phyloP scores from a whole-genome alignment of 371 early-diverging fungal genomes.

The Globomyces sp. region DNA sequence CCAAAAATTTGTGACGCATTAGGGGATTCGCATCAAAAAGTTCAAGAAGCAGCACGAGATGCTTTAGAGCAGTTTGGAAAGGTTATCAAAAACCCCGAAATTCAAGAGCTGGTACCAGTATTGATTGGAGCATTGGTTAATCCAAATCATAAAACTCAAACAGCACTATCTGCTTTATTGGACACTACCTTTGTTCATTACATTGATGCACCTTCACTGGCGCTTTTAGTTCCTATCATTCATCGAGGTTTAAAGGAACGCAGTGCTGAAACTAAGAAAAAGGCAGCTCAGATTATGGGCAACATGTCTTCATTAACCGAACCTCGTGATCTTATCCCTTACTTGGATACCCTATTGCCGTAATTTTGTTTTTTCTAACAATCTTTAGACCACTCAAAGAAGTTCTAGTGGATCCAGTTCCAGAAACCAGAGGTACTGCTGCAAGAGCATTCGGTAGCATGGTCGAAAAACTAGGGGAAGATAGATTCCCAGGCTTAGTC shows the following conservation, averaged over 20 bases:
- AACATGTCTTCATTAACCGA: constrained; percentile 94
- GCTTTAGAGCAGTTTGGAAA: constrained; percentile 87
- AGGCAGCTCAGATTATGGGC: constrained; percentile 95
- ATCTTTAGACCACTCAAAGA: constrained; percentile 56
- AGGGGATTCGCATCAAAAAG: constrained; percentile 90
- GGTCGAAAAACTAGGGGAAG: constrained; percentile 89
- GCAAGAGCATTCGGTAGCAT: constrained; percentile 92
- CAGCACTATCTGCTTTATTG: constrained; percentile 79
- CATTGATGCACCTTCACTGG: constrained; percentile 94
- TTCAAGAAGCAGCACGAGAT: constrained; percentile 83
- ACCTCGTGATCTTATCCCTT: constrained; percentile 84
- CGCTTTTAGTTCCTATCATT: constrained; percentile 92
- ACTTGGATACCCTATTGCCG: constrained; percentile 79
- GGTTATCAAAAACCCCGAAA: constrained; percentile 97
- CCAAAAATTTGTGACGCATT: constrained; percentile 89
- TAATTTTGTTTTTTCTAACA: constrained; percentile 24
- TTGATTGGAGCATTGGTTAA: constrained; percentile 87
- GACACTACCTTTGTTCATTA: constrained; percentile 96
- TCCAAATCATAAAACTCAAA: constrained; percentile 79
- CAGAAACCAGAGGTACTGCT: constrained; percentile 90
- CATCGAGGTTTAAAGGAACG: constrained; percentile 91
- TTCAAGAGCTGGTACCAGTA: constrained; percentile 83
- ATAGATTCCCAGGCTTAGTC: constrained; percentile 88
- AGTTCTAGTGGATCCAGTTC: constrained; percentile 93
- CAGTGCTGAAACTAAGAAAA: constrained; percentile 85